Base-by-base conservation (phyloP, 2,329 filamentous ascomycete species). In the Fusarium sp. region DNA sequence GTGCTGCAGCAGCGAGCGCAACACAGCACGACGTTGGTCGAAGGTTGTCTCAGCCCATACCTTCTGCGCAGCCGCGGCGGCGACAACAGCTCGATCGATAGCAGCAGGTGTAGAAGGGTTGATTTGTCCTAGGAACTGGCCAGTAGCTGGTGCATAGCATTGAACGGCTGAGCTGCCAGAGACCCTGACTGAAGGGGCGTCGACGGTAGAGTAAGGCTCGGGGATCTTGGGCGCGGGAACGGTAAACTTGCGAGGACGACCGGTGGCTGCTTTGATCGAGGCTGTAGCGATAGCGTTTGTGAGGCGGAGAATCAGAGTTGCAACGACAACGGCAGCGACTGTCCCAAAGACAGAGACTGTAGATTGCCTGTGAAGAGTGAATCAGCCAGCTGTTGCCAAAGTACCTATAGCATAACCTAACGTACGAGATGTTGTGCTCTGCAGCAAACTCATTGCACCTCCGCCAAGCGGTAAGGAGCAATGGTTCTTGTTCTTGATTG, bases 81-180 rank as follows among this genome's bases (percentile, higher is more conserved):
- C 90, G 39, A 90, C 89, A 74, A 99, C 89, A 34, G 92, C 91
- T 68, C 90, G 87, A 82, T 99, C 94, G 79, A 99, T 94, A 69
- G 90, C 92, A 64, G 91, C 90, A 5, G 90, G 85, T 2, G 94
- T 95, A 14, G 91, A 90, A 24, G 96, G 94, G 81, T 93, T 94
- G 82, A 96, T 87, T 75, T 90, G 87, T 61, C 94, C 95, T 32
- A 99, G 90, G 68, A 94, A 89, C 78, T 93, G 89, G 72, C 96
- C 96, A 30, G 95, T 98, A 4, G 96, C 96, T 4, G 96, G 96
- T 48, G 93, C 93, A 82, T 96, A 96, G 84, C 94, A 97, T 83
- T 94, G 93, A 68, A 97, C 91, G 13, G 91, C 88, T 3, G 89
- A 88, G 44, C 90, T 90, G 22, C 90, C 91, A 3, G 89, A 81